These are phyloP conservation scores for Claviceps sorghi DNA, from an alignment of 2,329 filamentous ascomycete genomes.

Conservation along the genomic window DNA sequence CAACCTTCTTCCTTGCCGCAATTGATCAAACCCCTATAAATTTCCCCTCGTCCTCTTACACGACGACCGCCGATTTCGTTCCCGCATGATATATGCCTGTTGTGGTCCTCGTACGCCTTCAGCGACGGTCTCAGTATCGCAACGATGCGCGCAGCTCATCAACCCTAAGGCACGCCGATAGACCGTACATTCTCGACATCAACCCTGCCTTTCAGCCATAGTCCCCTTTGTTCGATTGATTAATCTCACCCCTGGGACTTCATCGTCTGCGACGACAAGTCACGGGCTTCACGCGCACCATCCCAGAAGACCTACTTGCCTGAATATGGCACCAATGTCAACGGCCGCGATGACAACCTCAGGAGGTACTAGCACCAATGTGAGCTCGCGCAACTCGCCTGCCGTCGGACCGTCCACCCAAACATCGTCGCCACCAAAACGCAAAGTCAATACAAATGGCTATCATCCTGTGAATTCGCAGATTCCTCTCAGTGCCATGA, in stretches of 20 bases:
- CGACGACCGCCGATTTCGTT: background rate
- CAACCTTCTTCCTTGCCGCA: background rate
- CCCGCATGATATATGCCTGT: background rate
- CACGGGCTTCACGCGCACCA: background rate
- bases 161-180: constrained; percentile 6
- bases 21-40: background rate
- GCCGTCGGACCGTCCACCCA: constrained; percentile 24
- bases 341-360: constrained; percentile 21
- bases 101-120: constrained; percentile 1
- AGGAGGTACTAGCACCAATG: constrained; percentile 28
- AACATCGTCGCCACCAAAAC: constrained; percentile 31
- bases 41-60: background rate
- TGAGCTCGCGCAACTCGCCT: constrained; percentile 38
- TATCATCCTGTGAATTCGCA: constrained; percentile 36
- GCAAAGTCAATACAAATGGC: constrained; percentile 39
- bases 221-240: background rate
- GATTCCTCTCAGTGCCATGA: constrained; percentile 40
- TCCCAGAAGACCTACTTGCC: constrained; percentile 5
- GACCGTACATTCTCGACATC: background rate
- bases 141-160: constrained; percentile 11
- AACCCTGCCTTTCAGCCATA: constrained; percentile 1
- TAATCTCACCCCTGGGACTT: background rate
- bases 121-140: constrained; percentile 3
- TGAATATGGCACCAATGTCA: constrained; percentile 28
- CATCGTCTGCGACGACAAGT: background rate